These are phyloP conservation scores for Xylaria grammica DNA, from an alignment of 495 filamentous ascomycete genomes.

Conservation along the genomic window DNA sequence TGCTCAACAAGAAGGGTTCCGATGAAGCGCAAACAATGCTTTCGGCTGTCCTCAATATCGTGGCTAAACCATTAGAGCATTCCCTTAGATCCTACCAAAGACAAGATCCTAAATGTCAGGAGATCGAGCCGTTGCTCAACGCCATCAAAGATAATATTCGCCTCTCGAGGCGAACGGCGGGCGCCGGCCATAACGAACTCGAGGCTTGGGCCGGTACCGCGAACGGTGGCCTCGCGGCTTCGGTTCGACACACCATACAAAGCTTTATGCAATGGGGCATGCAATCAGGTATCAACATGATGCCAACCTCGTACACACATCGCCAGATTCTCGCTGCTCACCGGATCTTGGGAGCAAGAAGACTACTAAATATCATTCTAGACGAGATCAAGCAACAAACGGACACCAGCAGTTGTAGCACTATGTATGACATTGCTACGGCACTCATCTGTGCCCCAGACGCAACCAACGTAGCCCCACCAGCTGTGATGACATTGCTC, in stretches of 20 bases:
- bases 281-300: slow-evolving; percentile 64
- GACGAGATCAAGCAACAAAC: slow-evolving; percentile 68
- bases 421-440: slow-evolving; percentile 75
- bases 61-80: slow-evolving; percentile 76
- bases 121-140: slow-evolving; percentile 73
- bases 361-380: slow-evolving; percentile 65
- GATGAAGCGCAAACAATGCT: slow-evolving; percentile 83
- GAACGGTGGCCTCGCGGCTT: slow-evolving; percentile 64
- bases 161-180: slow-evolving; percentile 66
- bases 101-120: slow-evolving; percentile 67
- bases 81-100: slow-evolving; percentile 74
- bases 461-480: slow-evolving; percentile 49
- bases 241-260: slow-evolving; percentile 69
- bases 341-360: slow-evolving; percentile 71
- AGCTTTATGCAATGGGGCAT: slow-evolving; percentile 75
- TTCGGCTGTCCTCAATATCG: slow-evolving; percentile 79
- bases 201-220: slow-evolving; percentile 72
- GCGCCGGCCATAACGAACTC: slow-evolving; percentile 72
- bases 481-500: slow-evolving; percentile 37
- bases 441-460: slow-evolving; percentile 76
- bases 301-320: slow-evolving; percentile 79
- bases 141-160: slow-evolving; percentile 71
- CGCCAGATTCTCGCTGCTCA: slow-evolving; percentile 70
- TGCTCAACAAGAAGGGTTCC: slow-evolving; percentile 77
- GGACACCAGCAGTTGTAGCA: slow-evolving; percentile 58